These are phyloP conservation scores for Choiromyces venosus DNA, from an alignment of 495 filamentous ascomycete genomes.

Conservation along the genomic window DNA sequence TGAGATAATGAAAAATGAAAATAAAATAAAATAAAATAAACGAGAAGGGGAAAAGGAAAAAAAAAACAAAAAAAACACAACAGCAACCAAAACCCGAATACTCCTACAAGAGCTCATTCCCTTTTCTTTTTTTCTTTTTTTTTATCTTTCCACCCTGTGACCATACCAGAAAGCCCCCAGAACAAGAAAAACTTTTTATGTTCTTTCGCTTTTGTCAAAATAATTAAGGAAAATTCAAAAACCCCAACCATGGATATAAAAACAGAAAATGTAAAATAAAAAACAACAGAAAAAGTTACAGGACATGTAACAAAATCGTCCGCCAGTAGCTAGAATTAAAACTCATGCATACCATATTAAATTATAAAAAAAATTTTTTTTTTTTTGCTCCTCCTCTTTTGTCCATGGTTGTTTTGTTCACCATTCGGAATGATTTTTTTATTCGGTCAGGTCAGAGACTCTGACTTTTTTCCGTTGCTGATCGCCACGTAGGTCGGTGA, in stretches of 20 bases:
- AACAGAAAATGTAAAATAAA: neutral
- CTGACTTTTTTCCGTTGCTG: constrained; percentile 39
- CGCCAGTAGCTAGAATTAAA: neutral
- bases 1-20: neutral
- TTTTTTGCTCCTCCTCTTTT: constrained; percentile 19
- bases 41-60: constrained; percentile 12
- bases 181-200: constrained; percentile 40
- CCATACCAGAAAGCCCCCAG: constrained; percentile 37
- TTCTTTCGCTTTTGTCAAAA: constrained; percentile 39
- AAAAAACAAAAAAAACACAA: constrained; percentile 27
- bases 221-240: constrained; percentile 31
- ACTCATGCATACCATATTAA: neutral
- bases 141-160: constrained; percentile 33
- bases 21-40: too few relatives aligned
- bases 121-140: constrained; percentile 37
- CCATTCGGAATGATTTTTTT: constrained; percentile 8
- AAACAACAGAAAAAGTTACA: neutral
- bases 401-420: constrained; percentile 14
- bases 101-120: constrained; percentile 36
- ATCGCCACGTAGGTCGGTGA: constrained; percentile 46
- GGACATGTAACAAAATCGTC: neutral
- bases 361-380: neutral
- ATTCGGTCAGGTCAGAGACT: constrained; percentile 41
- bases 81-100: constrained; percentile 33
- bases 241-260: constrained; percentile 28